Evolutionary conservation across 495 filamentous ascomycete genomes (phyloP), one percentile per base, ranked within the genome.

Genomic region (Cetradonia linearis): DNA sequence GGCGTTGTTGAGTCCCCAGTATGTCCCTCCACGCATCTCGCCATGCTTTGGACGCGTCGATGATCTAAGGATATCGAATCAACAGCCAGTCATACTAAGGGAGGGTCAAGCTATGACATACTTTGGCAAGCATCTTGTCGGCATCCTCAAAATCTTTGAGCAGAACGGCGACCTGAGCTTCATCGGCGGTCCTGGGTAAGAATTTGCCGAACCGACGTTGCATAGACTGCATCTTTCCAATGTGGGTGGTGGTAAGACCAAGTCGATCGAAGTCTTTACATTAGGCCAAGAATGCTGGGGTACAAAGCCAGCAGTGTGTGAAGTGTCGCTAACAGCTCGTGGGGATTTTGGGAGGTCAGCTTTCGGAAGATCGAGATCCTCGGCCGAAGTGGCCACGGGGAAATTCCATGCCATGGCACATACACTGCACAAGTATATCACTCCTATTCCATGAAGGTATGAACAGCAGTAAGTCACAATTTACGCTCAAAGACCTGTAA

Each of bases 81-180:
- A 63, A 37, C 23, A 34, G 30, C 34, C 25, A 5, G 0, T 9
- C 0, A n/a, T 25, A 0, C 1, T 25, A 30, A 28, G 25, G 18
- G 9, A 16, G 11, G 36, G 14, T 1, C 18, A 34, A 13, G 25
- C 6, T 31, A 28, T 8, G 52, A 49, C 58, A 31, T 75, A 90
- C 88, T 76, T 83, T 82, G 63, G 80, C 78, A 49, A 95, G 78
- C 65, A 91, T 80, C 61, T 81, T 84, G 70, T 95, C 88, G 2
- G 85, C 87, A 68, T 93, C 86, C 58, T 91, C 86, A 68, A 91
- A 94, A 60, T 95, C 90, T 57, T 81, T 86, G 30, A 95, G 71
- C 36, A 95, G 72, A 34, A 86, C 79, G 3, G 84, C 81, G 27
- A 95, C 84, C 65, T 89, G 84, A 58, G 83, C 85, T 66, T 90